These are phyloP conservation scores for Lentinula raphanica DNA, from an alignment of 768 basidiomycete genomes.

Conservation along the genomic window DNA sequence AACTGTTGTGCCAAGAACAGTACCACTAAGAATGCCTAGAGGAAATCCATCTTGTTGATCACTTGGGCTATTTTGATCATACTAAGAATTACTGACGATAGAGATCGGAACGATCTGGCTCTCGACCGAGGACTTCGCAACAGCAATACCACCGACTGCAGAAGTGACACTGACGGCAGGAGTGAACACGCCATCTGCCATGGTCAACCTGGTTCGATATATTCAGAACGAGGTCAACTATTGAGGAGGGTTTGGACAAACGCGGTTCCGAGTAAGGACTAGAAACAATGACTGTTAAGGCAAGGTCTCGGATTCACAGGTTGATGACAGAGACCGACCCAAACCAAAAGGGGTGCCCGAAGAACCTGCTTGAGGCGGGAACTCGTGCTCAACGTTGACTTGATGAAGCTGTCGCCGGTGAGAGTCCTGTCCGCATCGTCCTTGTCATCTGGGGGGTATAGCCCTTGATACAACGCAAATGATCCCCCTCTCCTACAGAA, in stretches of 20 bases:
- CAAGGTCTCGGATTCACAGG: neutral
- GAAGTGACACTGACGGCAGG: slow-evolving; percentile 67
- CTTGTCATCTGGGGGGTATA: slow-evolving; percentile 45
- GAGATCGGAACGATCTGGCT: slow-evolving; percentile 52
- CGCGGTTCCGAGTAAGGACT: slow-evolving; percentile 60
- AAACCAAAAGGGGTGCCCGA: slow-evolving; percentile 49
- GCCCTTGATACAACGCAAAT: slow-evolving; percentile 58
- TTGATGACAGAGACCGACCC: slow-evolving; percentile 34
- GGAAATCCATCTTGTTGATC: neutral
- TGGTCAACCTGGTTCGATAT: slow-evolving; percentile 37
- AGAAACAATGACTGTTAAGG: neutral
- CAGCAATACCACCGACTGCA: slow-evolving; percentile 63
- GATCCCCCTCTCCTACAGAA: slow-evolving; percentile 59
- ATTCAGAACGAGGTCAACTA: neutral
- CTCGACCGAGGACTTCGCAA: slow-evolving; percentile 46
- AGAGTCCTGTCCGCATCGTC: slow-evolving; percentile 51
- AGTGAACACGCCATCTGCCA: slow-evolving; percentile 66
- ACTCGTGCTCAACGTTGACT: slow-evolving; percentile 8
- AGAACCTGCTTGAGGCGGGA: slow-evolving; percentile 24
- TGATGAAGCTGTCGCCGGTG: slow-evolving; percentile 38
- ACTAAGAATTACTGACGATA: slow-evolving; percentile 32
- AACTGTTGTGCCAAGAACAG: slow-evolving; percentile 58
- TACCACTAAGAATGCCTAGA: slow-evolving; percentile 45
- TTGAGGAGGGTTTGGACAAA: slow-evolving; percentile 8
- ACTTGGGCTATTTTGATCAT: neutral